A percentile compares a stretch with the other conserved stretches of the same genome.
These are phyloP conservation scores for Cercospora zeae-maydis DNA, from an alignment of 2,329 filamentous ascomycete species.

Conservation along the genomic window DNA sequence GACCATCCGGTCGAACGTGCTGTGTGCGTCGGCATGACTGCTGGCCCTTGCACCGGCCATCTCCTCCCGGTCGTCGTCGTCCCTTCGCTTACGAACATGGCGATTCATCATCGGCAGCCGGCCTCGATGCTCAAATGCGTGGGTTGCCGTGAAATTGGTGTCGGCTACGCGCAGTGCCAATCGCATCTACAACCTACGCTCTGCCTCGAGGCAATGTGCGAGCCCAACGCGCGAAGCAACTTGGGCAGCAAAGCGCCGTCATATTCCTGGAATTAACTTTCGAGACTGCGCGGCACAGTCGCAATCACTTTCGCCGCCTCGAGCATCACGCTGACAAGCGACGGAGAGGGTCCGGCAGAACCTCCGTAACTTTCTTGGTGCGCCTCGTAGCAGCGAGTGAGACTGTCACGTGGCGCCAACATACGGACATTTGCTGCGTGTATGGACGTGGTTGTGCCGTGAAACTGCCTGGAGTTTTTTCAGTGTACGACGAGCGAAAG, in stretches of 20 bases:
- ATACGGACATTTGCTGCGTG: neutral
- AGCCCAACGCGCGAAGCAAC: neutral
- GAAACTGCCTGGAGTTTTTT: slow-evolving; percentile 2
- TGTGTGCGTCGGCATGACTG: neutral
- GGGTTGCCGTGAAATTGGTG: neutral
- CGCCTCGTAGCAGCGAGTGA: neutral
- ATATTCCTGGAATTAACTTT: slow-evolving; percentile 2
- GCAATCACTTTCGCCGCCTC: neutral
- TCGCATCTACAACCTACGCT: neutral
- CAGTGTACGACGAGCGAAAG: neutral
- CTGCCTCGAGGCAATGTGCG: neutral
- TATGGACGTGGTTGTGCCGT: neutral
- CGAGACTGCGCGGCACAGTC: slow-evolving; percentile 3
- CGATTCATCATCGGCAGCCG: neutral
- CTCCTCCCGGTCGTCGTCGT: neutral
- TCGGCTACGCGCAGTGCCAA: neutral
- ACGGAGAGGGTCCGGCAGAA: slow-evolving; percentile 7
- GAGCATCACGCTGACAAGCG: neutral
- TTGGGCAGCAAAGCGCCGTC: slow-evolving; percentile 6
- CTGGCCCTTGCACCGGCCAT: neutral
- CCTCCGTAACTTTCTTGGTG: neutral
- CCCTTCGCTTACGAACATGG: neutral
- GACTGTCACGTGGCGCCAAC: neutral
- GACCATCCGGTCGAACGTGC: neutral
- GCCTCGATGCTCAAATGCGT: neutral